phyloP scores from a whole-genome alignment of 2,329 filamentous ascomycete genomes.

The Xylariaceae sp. region DNA sequence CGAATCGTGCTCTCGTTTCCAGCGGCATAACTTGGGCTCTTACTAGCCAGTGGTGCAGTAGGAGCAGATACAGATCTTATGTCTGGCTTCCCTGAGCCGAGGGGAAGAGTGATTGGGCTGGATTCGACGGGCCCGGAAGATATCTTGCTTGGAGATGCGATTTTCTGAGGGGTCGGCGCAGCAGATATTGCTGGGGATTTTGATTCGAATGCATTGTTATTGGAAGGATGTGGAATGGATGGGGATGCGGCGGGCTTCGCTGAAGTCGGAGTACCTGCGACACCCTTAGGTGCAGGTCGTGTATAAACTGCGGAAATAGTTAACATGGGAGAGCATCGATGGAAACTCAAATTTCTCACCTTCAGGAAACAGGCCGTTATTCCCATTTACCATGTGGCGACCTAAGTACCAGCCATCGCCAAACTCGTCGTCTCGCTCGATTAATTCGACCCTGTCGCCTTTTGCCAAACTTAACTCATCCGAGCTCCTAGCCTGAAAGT shows the following conservation, averaged over 20 bases:
- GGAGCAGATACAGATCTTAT: constrained; percentile 28
- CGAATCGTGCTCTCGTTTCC: constrained; percentile 39
- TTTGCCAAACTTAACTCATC: constrained; percentile 89
- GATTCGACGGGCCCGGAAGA: constrained; percentile 26
- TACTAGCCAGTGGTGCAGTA: constrained; percentile 25
- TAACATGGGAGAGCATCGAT: constrained; percentile 1
- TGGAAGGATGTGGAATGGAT: constrained; percentile 20
- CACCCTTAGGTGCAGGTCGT: constrained; percentile 49
- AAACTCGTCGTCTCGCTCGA: constrained; percentile 85
- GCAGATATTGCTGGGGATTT: constrained; percentile 19
- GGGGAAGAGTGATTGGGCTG: constrained; percentile 36
- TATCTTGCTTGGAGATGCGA: constrained; percentile 17
- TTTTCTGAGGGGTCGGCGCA: constrained; percentile 26
- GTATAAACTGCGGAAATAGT: constrained; percentile 53
- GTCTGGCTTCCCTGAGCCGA: constrained; percentile 40
- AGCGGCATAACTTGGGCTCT: constrained; percentile 26
- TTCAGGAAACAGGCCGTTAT: constrained; percentile 78
- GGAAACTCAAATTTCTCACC: no score
- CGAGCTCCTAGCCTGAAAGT: constrained; percentile 85
- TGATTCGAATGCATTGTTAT: constrained; percentile 19
- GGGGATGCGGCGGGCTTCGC: constrained; percentile 30
- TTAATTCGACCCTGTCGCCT: constrained; percentile 76
- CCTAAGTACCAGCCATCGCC: constrained; percentile 83
- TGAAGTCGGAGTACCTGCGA: constrained; percentile 19
- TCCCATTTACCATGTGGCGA: constrained; percentile 67